Evolutionary conservation across 2,329 filamentous ascomycete species (phyloP).

Genomic region (Dendrostoma leiphaemia): DNA sequence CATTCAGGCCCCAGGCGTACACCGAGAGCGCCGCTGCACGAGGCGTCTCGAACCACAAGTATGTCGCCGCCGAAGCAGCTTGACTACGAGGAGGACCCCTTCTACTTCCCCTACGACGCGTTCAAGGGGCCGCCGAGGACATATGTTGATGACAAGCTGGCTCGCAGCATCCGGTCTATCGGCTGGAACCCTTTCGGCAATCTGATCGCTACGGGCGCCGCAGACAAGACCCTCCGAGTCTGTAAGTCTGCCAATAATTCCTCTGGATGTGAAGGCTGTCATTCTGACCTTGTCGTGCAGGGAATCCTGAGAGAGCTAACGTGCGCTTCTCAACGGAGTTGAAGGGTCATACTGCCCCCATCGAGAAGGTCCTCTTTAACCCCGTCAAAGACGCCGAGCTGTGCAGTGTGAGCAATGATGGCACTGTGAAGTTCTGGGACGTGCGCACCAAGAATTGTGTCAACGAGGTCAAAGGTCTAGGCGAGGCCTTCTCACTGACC

Average conservation of each 20-base stretch:
- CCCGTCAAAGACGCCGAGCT: constrained; percentile 75
- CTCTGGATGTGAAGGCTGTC: too few species aligned
- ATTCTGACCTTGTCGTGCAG: constrained; percentile 34
- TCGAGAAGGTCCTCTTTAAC: constrained; percentile 78
- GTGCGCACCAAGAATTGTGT: constrained; percentile 69
- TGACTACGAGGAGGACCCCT: constrained; percentile 4
- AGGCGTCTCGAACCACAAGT: constrained; percentile 56
- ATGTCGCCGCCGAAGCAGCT: constrained; percentile 29
- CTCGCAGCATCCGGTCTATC: constrained; percentile 67
- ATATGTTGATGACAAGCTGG: background rate
- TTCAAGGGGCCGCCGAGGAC: background rate
- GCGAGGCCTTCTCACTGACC: constrained; percentile 67
- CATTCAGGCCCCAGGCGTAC: constrained; percentile 70
- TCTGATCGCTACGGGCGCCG: constrained; percentile 77
- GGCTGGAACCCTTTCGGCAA: constrained; percentile 87
- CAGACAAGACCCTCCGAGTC: constrained; percentile 68
- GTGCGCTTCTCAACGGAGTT: constrained; percentile 75
- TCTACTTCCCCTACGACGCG: constrained; percentile 24
- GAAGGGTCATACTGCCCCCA: constrained; percentile 61
- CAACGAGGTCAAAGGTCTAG: constrained; percentile 66
- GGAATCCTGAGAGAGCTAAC: constrained; percentile 75
- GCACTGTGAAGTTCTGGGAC: constrained; percentile 77
- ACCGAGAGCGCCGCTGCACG: constrained; percentile 56
- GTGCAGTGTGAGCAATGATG: constrained; percentile 71
- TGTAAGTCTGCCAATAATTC: constrained; percentile 58